Base-by-base conservation (phyloP, 331 rosid species). In the Malus hybrid region DNA sequence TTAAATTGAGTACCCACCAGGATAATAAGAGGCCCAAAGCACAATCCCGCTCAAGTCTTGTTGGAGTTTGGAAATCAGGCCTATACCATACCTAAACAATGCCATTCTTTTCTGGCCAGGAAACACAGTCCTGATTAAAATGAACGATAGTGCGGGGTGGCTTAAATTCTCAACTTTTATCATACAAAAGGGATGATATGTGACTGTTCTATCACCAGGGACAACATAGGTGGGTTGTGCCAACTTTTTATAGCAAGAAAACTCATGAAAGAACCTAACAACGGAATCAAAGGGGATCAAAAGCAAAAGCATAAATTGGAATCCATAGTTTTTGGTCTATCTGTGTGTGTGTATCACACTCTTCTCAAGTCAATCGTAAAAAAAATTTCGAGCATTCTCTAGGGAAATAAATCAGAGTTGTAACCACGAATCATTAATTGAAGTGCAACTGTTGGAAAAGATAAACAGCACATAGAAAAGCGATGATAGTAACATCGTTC, bases 391-490 rank as follows among this genome's bases (percentile, higher is more conserved):
- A 70, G 70, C 78, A 60, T 66, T 46, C 61, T 77, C 80, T 57
- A 1, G 24, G 65, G 77, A 46, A 71, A 72, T 65, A 22, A 4
- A 28, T 55, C 64, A 57, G 61, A 48, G 56, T 15, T 46, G 77
- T 54, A 55, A 65, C 46, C 13, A 42, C 24, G 2, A 18, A 52
- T 65, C 39, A 65, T 18, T 75, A 39, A 44, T 20, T 75, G 55
- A 69, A 48, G 14, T 42, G 32, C 28, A 71, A 66, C 60, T 77
- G 75, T 82, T 72, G 36, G 28, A 78, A 64, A 28, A 82, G 59
- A 60, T 56, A 73, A 87, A 74, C 61, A 68, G 69, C 65, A 66
- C 67, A 78, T 29, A 87, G 71, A 72, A 54, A 73, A 32, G 28
- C 78, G 63, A 76, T 4, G 69, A 72, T 67, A 22, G 77, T 29